Conservation (phyloP, 768 basidiomycete genomes). For the Auricularia sp. region DNA sequence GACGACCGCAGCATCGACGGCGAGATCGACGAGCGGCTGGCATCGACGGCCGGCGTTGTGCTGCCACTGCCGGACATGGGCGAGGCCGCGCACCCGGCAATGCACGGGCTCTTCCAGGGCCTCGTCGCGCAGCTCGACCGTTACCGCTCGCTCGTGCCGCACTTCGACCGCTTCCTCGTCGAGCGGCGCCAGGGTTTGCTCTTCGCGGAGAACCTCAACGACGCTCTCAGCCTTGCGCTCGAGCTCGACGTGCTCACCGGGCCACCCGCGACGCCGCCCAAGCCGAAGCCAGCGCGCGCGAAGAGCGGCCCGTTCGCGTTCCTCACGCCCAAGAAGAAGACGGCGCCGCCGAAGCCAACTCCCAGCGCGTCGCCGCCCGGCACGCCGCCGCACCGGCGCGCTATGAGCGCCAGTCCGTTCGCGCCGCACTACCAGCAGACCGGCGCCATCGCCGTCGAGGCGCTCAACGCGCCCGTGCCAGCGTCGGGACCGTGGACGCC, state of each 20-base stretch:
- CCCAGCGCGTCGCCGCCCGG: slow-evolving; percentile 29
- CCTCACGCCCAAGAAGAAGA: slow-evolving; percentile 62
- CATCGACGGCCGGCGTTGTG: slow-evolving; percentile 52
- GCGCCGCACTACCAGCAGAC: slow-evolving; percentile 78
- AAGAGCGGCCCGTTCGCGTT: slow-evolving; percentile 55
- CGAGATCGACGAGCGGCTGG: slow-evolving; percentile 53
- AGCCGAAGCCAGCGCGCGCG: background rate
- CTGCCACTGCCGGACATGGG: slow-evolving; percentile 30
- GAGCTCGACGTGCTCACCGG: slow-evolving; percentile 33
- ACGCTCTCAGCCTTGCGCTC: slow-evolving; percentile 68
- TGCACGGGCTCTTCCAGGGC: slow-evolving; percentile 71
- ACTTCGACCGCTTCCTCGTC: slow-evolving; percentile 74
- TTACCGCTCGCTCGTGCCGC: slow-evolving; percentile 61
- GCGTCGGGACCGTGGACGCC: slow-evolving; percentile 56
- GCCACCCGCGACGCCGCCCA: background rate
- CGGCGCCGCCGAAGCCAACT: slow-evolving; percentile 20
- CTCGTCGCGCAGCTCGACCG: slow-evolving; percentile 73
- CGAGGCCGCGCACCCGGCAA: slow-evolving; percentile 62
- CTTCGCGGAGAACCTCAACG: slow-evolving; percentile 85
- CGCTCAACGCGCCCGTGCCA: slow-evolving; percentile 53
- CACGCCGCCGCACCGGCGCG: slow-evolving; percentile 37
- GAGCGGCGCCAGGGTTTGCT: slow-evolving; percentile 84
- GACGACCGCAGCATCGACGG: slow-evolving; percentile 81
- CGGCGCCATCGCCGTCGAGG: slow-evolving; percentile 55
- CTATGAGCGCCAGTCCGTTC: slow-evolving; percentile 63